Evolutionary conservation across 139 green algal species (phyloP), one percentile per base, ranked within the genome.

Genomic region (Chlorella sp.): DNA sequence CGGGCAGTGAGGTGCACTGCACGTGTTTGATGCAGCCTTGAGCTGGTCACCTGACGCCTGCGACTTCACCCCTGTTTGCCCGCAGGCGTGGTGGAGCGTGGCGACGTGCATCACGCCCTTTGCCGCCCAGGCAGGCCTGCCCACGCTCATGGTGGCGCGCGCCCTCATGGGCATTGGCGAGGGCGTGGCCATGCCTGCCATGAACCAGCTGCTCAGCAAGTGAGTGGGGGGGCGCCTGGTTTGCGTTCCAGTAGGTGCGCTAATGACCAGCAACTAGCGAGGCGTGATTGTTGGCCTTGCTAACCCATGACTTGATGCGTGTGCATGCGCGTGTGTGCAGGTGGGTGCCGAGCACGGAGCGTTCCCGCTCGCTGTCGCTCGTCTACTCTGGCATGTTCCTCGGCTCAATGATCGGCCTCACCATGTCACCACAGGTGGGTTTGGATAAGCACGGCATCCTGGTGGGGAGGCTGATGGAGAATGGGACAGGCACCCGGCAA

Each of bases 381-480:
- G 91, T 98, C 5, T 99, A 98, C 86, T 91, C 77, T 62, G 95
- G 95, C 50, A 97, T 99, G 93, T 98, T 97, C 78, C 79, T 91
- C 0, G 95, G 95, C 36, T 94, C 83, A 67, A 92, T 96, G n/a
- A 17, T 92, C 30, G 93, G 95, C 0, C 85, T 99, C 50, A 70
- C 60, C 2, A 20, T 65, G 2, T 80, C 74, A 23, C 74, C 74
- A 20, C 50, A 70, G 27, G 51, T 68, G 30, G 29, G 68, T 20
- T 3, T 59, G n/a, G 14, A 31, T 65, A 26, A 17, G 42, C n/a
- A n/a, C n/a, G n/a, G n/a, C n/a, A 17, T 55, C 42, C 42, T 55
- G 42, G 17, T 17, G 17, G 42, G 42, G 42, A 26, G 42, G 42
- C 42, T 26, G 42, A 10, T 55, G 42, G 10, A 55, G 42, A 55